Conservation (phyloP, 2,329 filamentous ascomycete species). For the Davidsoniella virescens region DNA sequence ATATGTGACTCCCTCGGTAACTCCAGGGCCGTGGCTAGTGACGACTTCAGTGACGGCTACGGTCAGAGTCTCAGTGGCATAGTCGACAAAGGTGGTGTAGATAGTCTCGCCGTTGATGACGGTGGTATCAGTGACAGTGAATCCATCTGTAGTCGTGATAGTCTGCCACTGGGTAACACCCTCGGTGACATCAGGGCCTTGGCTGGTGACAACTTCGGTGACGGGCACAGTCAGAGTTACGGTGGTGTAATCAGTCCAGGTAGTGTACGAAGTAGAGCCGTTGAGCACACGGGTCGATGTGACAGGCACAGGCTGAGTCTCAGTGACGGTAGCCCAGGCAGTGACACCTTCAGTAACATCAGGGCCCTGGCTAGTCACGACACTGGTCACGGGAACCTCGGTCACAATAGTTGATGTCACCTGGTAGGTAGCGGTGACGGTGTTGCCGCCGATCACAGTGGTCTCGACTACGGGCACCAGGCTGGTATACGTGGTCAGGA, state of each 20-base stretch:
- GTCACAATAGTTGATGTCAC: conserved; percentile 2
- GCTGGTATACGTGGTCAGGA: conserved; percentile 7
- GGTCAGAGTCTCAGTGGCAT: background rate
- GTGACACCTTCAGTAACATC: conserved; percentile 4
- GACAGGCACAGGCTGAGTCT: background rate
- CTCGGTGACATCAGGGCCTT: conserved; percentile 4
- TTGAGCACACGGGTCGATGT: background rate
- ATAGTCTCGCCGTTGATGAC: conserved; percentile 9
- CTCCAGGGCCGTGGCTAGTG: conserved; percentile 1
- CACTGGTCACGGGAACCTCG: conserved; percentile 15
- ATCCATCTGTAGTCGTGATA: background rate
- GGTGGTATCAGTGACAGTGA: background rate
- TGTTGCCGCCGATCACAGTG: conserved; percentile 1
- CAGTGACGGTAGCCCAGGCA: conserved; percentile 1
- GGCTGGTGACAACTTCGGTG: conserved; percentile 2
- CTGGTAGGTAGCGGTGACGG: conserved; percentile 2
- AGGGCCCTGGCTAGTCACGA: conserved; percentile 14
- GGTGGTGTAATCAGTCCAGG: background rate
- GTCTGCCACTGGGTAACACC: background rate
- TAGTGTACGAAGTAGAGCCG: conserved; percentile 1
- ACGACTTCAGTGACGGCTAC: background rate
- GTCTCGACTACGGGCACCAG: conserved; percentile 7
- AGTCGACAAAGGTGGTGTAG: background rate
- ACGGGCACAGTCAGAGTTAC: background rate
- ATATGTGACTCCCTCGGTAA: background rate